These are phyloP conservation scores for Monilinia fructigena DNA, from an alignment of 2,329 filamentous ascomycete species.

Conservation along the genomic window DNA sequence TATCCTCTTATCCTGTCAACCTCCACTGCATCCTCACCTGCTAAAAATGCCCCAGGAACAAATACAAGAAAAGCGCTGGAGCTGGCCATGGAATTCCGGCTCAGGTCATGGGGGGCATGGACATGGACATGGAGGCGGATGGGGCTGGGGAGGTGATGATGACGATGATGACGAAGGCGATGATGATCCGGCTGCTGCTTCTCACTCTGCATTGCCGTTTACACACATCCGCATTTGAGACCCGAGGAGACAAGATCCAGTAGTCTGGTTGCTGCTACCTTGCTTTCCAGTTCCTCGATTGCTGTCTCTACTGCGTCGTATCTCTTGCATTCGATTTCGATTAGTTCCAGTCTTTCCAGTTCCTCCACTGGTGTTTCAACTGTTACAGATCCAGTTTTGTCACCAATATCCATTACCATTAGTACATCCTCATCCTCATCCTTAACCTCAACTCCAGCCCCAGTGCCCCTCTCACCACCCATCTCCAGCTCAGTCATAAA, in stretches of 20 bases:
- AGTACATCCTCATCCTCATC: not conserved
- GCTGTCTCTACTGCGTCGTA: not conserved
- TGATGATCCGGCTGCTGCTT: not conserved
- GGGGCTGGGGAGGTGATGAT: constrained; percentile 2
- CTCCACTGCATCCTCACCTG: too few relatives aligned
- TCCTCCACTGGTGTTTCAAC: not conserved
- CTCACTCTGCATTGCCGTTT: not conserved
- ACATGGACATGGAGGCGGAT: constrained; percentile 9
- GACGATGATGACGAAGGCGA: not conserved
- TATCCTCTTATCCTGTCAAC: not conserved
- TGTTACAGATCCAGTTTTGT: not conserved
- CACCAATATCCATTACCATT: not conserved
- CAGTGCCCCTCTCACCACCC: too few relatives aligned
- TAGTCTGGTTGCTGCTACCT: too few relatives aligned
- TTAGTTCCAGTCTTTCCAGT: not conserved
- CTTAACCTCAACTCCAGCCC: too few relatives aligned
- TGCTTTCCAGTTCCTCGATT: not conserved
- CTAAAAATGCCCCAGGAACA: not conserved
- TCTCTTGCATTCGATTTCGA: too few relatives aligned
- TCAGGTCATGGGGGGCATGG: not conserved
- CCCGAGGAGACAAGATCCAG: not conserved
- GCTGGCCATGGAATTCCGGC: constrained; percentile 12
- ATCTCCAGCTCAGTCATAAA: not conserved
- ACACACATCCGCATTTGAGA: constrained; percentile 5
- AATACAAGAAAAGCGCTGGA: constrained; percentile 5